A percentile compares a stretch with the other conserved stretches of the same genome.
Conservation (phyloP, 2,329 filamentous ascomycete genomes). For the Grosmannia huntii region DNA sequence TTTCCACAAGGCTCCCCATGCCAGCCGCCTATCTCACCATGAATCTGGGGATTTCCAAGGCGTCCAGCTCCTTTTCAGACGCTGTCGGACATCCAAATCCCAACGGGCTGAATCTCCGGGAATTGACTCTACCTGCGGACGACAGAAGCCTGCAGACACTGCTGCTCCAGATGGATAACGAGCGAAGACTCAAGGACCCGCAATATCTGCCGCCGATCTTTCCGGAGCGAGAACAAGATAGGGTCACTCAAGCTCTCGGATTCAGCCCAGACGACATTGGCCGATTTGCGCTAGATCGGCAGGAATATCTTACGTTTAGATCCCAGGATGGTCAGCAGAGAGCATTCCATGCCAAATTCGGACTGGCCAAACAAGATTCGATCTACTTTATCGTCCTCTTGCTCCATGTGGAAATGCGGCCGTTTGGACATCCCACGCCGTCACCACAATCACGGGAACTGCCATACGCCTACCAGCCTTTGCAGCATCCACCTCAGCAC, state of each 20-base stretch:
- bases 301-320: conserved; percentile 42
- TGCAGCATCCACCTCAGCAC: conserved; percentile 21
- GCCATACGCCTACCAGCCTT: conserved; percentile 28
- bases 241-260: conserved; percentile 40
- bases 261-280: conserved; percentile 40
- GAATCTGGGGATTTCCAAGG: conserved; percentile 44
- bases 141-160: conserved; percentile 37
- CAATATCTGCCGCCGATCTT: conserved; percentile 54
- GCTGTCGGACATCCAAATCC: conserved; percentile 36
- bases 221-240: conserved; percentile 37
- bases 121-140: conserved; percentile 39
- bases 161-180: conserved; percentile 40
- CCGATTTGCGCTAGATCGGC: conserved; percentile 37
- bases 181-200: conserved; percentile 44
- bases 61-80: conserved; percentile 42
- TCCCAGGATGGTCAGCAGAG: conserved; percentile 38
- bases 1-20: conserved; percentile 30
- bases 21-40: conserved; percentile 46
- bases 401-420: conserved; percentile 24
- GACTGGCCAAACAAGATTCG: conserved; percentile 46
- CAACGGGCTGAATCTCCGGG: conserved; percentile 36
- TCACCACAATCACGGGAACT: conserved; percentile 31
- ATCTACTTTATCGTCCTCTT: conserved; percentile 49
- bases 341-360: conserved; percentile 36
- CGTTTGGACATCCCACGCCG: conserved; percentile 30